Conservation (phyloP, 768 basidiomycete species). For the Collybia sp. region DNA sequence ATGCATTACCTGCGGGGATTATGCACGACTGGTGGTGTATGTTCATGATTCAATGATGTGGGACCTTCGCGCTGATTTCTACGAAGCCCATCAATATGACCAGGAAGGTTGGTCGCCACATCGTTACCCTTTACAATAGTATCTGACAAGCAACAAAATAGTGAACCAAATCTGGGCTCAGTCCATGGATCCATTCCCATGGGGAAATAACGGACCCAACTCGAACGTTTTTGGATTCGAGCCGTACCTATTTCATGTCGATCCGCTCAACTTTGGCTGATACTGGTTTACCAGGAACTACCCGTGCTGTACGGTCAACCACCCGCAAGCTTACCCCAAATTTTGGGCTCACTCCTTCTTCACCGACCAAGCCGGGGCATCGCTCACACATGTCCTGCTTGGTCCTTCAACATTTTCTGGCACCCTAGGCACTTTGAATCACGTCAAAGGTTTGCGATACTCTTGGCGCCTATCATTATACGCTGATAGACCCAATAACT, state of each 20-base stretch:
- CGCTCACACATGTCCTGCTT: conserved; percentile 31
- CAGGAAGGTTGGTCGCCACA: conserved; percentile 33
- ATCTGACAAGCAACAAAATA: conserved; percentile 5
- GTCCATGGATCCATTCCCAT: conserved; percentile 30
- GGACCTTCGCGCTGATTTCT: neutral
- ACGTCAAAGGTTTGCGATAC: conserved; percentile 22
- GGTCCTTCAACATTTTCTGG: conserved; percentile 33
- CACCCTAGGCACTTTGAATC: conserved; percentile 23
- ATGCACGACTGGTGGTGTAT: conserved; percentile 34
- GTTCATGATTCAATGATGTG: conserved; percentile 2
- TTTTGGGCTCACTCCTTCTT: conserved; percentile 39
- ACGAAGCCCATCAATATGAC: conserved; percentile 35
- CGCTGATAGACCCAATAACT: neutral
- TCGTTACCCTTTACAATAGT: neutral
- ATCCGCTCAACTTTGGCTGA: neutral
- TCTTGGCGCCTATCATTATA: neutral
- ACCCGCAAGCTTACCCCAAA: conserved; percentile 34
- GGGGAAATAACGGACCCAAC: conserved; percentile 32
- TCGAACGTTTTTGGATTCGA: conserved; percentile 40
- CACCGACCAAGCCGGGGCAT: conserved; percentile 20
- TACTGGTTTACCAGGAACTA: conserved; percentile 23
- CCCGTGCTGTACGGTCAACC: conserved; percentile 40
- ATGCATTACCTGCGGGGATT: conserved; percentile 34
- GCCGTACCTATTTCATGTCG: conserved; percentile 17
- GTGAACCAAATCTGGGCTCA: conserved; percentile 40